Conservation (phyloP, 164 flowering plant species). For the Euptelea pleiosperma region DNA sequence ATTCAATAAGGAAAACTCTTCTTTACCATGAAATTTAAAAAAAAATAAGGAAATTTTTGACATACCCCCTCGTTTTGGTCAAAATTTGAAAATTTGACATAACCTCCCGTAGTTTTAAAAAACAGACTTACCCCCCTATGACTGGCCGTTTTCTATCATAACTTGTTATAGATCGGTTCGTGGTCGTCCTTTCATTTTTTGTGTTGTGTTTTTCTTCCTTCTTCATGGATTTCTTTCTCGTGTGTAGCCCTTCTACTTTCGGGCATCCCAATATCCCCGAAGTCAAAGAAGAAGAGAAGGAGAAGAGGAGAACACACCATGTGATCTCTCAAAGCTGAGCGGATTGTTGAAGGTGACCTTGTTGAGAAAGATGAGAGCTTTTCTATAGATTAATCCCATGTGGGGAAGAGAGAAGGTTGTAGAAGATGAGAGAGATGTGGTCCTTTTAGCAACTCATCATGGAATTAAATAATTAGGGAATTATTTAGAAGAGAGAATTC, state of each 20-base stretch:
- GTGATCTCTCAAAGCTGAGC: constrained; percentile 32
- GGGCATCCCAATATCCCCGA: constrained; percentile 64
- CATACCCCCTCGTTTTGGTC: no score
- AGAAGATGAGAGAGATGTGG: constrained; percentile 1
- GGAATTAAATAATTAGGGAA: constrained; percentile 18
- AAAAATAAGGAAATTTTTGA: no score
- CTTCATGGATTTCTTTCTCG: constrained; percentile 61
- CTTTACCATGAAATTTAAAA: no score
- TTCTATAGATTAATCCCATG: constrained; percentile 27
- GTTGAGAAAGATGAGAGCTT: constrained; percentile 38
- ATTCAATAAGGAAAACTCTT: no score
- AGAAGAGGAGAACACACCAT: constrained; percentile 26
- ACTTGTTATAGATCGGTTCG: constrained; percentile 24
- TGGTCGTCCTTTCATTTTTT: constrained; percentile 42
- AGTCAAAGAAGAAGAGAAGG: no score
- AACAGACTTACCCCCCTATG: no score
- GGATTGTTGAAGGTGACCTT: constrained; percentile 24
- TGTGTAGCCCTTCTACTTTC: constrained; percentile 65
- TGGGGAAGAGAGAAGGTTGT: constrained; percentile 19
- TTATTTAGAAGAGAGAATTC: no score
- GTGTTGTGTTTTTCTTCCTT: constrained; percentile 26
- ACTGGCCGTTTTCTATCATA: constrained; percentile 26
- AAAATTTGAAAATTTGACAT: no score
- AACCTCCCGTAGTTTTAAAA: no score
- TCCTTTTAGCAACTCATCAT: constrained; percentile 3